Evolutionary conservation across 805 yeast genomes (phyloP).

Genomic region (Saturnispora dispora): DNA sequence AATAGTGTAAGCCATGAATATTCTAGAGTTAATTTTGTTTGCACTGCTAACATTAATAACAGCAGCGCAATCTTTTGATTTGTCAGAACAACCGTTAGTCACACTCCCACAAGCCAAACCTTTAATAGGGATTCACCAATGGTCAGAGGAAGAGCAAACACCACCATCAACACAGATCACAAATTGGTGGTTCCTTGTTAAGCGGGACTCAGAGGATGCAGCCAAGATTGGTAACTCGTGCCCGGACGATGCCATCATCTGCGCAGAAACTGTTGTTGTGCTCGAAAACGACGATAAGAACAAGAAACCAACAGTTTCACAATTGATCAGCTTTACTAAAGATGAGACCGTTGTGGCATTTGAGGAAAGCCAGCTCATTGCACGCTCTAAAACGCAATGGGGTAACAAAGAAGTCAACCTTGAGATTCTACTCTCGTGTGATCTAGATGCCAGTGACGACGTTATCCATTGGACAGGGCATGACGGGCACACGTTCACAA

Average conservation of each 20-base stretch:
- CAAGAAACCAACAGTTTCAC: constrained; percentile 37
- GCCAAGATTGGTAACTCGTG: constrained; percentile 38
- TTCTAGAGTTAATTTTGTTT: background rate
- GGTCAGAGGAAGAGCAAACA: constrained; percentile 40
- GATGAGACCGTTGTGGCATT: constrained; percentile 23
- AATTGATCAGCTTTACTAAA: constrained; percentile 29
- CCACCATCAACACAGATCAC: constrained; percentile 68
- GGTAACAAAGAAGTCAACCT: constrained; percentile 45
- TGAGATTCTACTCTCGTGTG: constrained; percentile 39
- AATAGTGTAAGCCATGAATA: background rate
- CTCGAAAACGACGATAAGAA: constrained; percentile 38
- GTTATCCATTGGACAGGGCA: constrained; percentile 5
- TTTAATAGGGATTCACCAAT: constrained; percentile 41
- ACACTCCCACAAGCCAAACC: constrained; percentile 33
- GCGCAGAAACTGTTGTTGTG: constrained; percentile 58
- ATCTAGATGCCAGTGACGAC: constrained; percentile 19
- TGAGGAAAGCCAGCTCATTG: constrained; percentile 34
- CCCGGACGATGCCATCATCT: constrained; percentile 62
- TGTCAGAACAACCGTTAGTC: constrained; percentile 26
- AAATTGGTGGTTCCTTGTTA: constrained; percentile 62
- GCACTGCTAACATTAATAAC: background rate
- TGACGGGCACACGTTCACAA: constrained; percentile 1
- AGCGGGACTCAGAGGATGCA: constrained; percentile 25
- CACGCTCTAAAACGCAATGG: constrained; percentile 45
- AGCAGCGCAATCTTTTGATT: constrained; percentile 17